These are phyloP conservation scores for Flammula alnicola DNA, from an alignment of 1,284 basidiomycete species.

Conservation along the genomic window DNA sequence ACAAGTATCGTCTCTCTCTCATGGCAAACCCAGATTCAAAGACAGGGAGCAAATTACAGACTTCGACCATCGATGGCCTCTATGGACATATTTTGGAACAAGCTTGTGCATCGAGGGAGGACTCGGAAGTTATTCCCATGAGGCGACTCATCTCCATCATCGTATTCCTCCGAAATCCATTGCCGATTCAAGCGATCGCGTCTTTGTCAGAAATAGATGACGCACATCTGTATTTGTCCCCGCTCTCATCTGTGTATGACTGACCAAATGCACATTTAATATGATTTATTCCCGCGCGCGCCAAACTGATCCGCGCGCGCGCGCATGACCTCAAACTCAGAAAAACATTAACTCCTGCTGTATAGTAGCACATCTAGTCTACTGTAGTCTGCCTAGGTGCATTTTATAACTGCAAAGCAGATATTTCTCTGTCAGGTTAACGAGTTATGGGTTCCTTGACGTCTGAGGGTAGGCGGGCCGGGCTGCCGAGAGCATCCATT, in stretches of 20 bases:
- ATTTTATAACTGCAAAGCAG: too few species aligned
- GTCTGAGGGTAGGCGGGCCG: too few species aligned
- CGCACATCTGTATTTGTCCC: background rate
- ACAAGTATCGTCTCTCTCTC: slow-evolving; percentile 4
- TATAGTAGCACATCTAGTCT: too few species aligned
- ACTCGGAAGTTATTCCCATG: slow-evolving; percentile 2
- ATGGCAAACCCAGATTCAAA: slow-evolving; percentile 1
- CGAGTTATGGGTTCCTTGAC: too few species aligned
- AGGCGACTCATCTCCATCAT: slow-evolving; percentile 9
- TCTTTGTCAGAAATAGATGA: slow-evolving; percentile 7
- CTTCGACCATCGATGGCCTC: slow-evolving; percentile 16
- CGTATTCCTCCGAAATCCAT: slow-evolving; percentile 12
- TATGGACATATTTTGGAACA: slow-evolving; percentile 17
- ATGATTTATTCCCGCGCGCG: too few species aligned
- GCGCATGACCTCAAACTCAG: too few species aligned
- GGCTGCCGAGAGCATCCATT: too few species aligned
- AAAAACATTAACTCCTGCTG: too few species aligned
- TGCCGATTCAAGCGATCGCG: slow-evolving; percentile 11
- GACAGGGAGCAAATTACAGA: background rate
- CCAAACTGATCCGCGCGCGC: too few species aligned
- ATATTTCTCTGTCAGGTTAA: too few species aligned
- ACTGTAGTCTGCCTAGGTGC: too few species aligned
- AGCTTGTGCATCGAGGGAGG: slow-evolving; percentile 5
- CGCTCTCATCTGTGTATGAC: slow-evolving; percentile 12
- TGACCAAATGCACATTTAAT: too few species aligned